Evolutionary conservation across 2,329 filamentous ascomycete genomes (phyloP).

Genomic region (Ramularia endophylla): DNA sequence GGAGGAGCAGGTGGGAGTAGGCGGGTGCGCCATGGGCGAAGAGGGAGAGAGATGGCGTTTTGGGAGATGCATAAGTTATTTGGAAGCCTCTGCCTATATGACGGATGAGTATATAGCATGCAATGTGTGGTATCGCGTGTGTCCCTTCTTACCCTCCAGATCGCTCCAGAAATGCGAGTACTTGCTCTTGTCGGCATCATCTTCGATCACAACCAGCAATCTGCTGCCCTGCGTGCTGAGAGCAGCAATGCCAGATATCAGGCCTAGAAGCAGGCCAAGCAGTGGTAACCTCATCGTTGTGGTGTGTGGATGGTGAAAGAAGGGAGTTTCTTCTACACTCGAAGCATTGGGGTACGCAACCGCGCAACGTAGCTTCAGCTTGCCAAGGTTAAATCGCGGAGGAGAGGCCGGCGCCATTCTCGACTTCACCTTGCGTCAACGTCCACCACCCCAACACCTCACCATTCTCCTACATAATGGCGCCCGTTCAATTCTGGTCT

Average conservation of each 20-base stretch:
- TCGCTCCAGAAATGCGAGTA: slow-evolving; percentile 79
- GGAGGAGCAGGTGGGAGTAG: slow-evolving; percentile 85
- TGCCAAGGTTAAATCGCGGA: slow-evolving; percentile 8
- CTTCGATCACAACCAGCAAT: slow-evolving; percentile 80
- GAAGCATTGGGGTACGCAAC: too few species aligned
- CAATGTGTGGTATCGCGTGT: slow-evolving; percentile 4
- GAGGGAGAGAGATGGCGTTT: slow-evolving; percentile 68
- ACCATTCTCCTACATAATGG: slow-evolving; percentile 49
- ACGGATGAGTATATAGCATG: slow-evolving; percentile 1
- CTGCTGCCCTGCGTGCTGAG: slow-evolving; percentile 73
- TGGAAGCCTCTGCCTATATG: slow-evolving; percentile 71
- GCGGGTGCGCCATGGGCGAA: slow-evolving; percentile 81
- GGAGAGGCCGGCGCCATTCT: neutral
- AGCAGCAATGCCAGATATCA: slow-evolving; percentile 64
- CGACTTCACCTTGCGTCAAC: slow-evolving; percentile 11
- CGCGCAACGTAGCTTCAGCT: neutral
- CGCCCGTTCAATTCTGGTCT: slow-evolving; percentile 74
- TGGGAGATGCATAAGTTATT: slow-evolving; percentile 75
- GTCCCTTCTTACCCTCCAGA: slow-evolving; percentile 53
- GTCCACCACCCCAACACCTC: neutral
- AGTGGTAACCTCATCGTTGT: slow-evolving; percentile 29
- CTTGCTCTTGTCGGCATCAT: slow-evolving; percentile 68
- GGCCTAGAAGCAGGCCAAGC: slow-evolving; percentile 53
- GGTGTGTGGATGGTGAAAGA: slow-evolving; percentile 32
- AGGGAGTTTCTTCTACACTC: too few species aligned